Percentiles rank a stretch among this genome's conserved stretches.
These are phyloP conservation scores for Murraya koenigii DNA, from an alignment of 345 rosid species.

Conservation along the genomic window DNA sequence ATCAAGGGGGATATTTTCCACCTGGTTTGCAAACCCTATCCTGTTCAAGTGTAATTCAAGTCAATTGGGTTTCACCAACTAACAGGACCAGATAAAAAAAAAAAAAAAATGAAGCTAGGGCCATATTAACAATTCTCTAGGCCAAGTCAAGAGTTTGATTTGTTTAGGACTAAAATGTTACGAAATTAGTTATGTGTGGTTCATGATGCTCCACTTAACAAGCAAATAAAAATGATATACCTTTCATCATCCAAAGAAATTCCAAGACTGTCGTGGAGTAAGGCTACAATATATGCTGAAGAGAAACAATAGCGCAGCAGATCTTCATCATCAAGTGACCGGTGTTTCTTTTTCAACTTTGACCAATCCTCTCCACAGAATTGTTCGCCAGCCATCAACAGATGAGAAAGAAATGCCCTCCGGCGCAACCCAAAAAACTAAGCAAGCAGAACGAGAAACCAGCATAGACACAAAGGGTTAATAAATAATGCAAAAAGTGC, in stretches of 20 bases:
- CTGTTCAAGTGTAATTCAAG: conserved; percentile 31
- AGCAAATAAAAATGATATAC: conserved; percentile 21
- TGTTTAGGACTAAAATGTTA: neutral
- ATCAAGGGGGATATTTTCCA: conserved; percentile 73
- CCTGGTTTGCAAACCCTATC: conserved; percentile 61
- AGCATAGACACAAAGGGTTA: conserved; percentile 4
- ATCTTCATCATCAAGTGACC: conserved; percentile 55
- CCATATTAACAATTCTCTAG: no score
- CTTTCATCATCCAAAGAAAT: conserved; percentile 59
- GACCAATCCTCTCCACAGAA: conserved; percentile 91
- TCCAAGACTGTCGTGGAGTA: conserved; percentile 89
- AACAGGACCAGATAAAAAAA: no score
- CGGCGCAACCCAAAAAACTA: conserved; percentile 74
- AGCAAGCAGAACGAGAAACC: conserved; percentile 14
- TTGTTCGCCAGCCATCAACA: conserved; percentile 58
- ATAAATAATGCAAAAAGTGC: neutral
- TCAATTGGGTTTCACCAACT: conserved; percentile 4
- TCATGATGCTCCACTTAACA: neutral
- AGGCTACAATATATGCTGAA: conserved; percentile 81
- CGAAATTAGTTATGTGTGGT: no score
- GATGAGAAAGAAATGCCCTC: conserved; percentile 57
- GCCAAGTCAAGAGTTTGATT: neutral
- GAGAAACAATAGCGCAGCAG: conserved; percentile 79
- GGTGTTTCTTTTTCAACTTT: conserved; percentile 51
- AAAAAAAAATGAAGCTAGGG: neutral